A percentile compares a stretch with the other conserved stretches of the same genome.
These are phyloP conservation scores for Cystoisospora suis DNA, from an alignment of 169 alveolate species.

Conservation along the genomic window DNA sequence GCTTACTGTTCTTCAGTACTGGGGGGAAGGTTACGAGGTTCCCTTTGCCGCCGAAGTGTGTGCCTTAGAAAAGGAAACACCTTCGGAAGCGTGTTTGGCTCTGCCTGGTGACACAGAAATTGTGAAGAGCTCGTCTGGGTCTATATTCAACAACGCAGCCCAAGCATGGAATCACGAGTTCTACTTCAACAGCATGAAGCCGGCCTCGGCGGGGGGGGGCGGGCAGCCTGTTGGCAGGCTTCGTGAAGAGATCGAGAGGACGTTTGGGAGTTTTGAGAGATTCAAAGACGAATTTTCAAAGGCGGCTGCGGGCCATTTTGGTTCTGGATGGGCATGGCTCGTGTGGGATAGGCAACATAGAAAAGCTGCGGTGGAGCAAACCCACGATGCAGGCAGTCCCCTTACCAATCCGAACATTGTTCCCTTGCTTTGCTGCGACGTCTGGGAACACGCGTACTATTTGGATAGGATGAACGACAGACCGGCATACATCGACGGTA, in stretches of 20 bases:
- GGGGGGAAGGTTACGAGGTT: too few species aligned
- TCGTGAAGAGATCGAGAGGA: conserved; percentile 78
- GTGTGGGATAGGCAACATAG: conserved; percentile 86
- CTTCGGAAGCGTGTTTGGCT: background rate
- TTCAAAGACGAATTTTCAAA: conserved; percentile 85
- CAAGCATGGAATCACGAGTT: conserved; percentile 94
- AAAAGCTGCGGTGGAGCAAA: conserved; percentile 83
- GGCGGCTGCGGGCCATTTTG: conserved; percentile 90
- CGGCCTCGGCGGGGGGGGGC: conserved; percentile 78
- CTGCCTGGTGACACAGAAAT: background rate
- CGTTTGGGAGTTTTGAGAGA: conserved; percentile 86
- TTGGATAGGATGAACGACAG: conserved; percentile 85
- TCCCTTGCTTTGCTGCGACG: conserved; percentile 86
- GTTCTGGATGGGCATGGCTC: conserved; percentile 99
- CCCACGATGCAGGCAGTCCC: conserved; percentile 67
- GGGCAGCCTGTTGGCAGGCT: conserved; percentile 89
- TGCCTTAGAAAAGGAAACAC: too few species aligned
- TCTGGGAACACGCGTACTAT: conserved; percentile 95
- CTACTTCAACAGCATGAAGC: conserved; percentile 93
- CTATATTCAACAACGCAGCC: conserved; percentile 82
- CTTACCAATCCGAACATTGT: conserved; percentile 63
- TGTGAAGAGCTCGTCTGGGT: conserved; percentile 33
- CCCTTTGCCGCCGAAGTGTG: too few species aligned
- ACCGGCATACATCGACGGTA: conserved; percentile 68
- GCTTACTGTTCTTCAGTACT: too few species aligned